Evolutionary conservation across 306 rosid species (phyloP).

Genomic region (Vachellia pachyceras): DNA sequence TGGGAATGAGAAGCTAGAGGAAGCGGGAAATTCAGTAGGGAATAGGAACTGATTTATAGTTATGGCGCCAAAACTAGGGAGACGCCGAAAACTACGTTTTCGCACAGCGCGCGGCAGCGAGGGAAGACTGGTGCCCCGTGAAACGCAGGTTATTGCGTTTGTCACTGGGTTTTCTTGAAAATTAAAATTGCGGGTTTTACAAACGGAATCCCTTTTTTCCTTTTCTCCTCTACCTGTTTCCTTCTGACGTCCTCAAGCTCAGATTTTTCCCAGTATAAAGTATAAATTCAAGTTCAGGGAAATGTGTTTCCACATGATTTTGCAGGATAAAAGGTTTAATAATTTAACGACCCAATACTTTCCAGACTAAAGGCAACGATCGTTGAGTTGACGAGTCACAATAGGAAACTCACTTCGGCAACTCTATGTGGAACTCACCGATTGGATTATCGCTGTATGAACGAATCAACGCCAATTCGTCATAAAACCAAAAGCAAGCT

Average conservation of each 20-base stretch:
- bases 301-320: background rate
- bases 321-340: no score
- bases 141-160: background rate
- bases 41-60: background rate
- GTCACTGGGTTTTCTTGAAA: background rate
- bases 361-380: constrained; percentile 75
- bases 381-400: constrained; percentile 86
- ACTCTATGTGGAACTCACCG: constrained; percentile 76
- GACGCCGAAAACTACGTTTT: background rate
- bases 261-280: background rate
- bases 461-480: background rate
- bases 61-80: background rate
- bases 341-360: background rate
- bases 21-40: background rate
- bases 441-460: background rate
- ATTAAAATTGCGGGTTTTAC: background rate
- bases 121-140: background rate
- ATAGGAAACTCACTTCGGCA: constrained; percentile 86
- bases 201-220: no score
- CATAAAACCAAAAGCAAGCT: background rate
- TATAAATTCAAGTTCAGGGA: background rate
- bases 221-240: no score
- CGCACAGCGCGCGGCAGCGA: background rate
- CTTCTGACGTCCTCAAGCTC: no score
- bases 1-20: background rate